Evolutionary conservation across 2,329 filamentous ascomycete genomes (phyloP), one percentile per base, ranked within the genome.

Genomic region (Trichoderma atroviride): DNA sequence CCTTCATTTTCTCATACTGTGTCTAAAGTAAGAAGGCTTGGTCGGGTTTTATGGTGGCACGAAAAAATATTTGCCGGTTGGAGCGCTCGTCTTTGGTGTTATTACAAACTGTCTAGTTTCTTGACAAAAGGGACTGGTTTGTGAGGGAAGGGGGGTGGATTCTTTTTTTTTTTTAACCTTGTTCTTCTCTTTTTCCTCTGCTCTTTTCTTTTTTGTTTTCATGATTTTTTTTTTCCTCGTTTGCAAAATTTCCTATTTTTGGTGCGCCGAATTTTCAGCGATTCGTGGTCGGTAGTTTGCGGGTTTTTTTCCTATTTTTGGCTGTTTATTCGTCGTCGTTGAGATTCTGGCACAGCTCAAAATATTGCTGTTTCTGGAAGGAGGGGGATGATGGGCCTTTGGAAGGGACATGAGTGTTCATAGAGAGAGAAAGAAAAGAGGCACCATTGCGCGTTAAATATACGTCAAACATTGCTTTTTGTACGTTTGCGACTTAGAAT

Each of bases 231-330:
- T 33, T 33, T 40, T 24, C 5, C 50, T 35, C 33, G n/a, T 50
- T 24, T 43, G 40, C 57, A 59, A 59, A 59, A 19, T 52, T 47
- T 67, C 37, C 47, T 50, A 59, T 66, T 29, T 66, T 55, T 69
- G 64, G 62, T 50, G 69, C 65, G 65, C 57, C 58, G 37, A 61
- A 63, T 70, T 70, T 70, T 69, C 69, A 61, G 68, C 57, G 60
- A 50, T 69, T 69, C 66, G 60, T 65, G 66, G 59, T 69, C 43
- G 66, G 69, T 58, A 64, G 55, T 71, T 66, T 68, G 43, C 47
- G 53, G 57, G 68, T 55, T 50, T 50, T 43, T 70, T 71, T 55
- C 40, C 40, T 31, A 33, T 33, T 11, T 58, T 57, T 70, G 58
- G 22, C 43, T 60, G 40, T 33, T 65, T 40, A 43, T 62, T 47